Base-by-base conservation (phyloP, 2,329 filamentous ascomycete species). In the Whalleya microplaca region DNA sequence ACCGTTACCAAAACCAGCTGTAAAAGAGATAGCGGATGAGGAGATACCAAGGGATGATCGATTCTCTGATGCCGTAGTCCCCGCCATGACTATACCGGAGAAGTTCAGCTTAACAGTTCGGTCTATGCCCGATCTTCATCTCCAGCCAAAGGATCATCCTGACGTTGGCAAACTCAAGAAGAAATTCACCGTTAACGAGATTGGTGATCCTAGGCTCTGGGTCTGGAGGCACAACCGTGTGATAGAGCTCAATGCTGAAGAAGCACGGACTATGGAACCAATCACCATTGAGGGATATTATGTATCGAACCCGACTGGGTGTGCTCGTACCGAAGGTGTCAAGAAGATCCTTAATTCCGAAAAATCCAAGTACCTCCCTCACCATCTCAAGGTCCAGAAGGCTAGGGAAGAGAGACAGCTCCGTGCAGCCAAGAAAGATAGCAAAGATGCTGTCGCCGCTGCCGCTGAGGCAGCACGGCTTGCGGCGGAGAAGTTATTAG, bases 341-440 rank as follows among this genome's bases (percentile, higher is more conserved):
- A 94, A 96, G 79, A 96, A 94, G 79, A 98, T 99, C 54, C 83
- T 96, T 60, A 96, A 99, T 72, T 91, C 92, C 0, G 95, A 99
- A 73, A 99, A 99, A 78, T 96, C 93, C 23, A 96, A 97, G 71
- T 99, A 99, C 71, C 83, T 99, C 7, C 95, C 95, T 41, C 95
- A 99, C 79, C 93, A 96, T 63, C 95, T 99, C 76, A 96, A 96
- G 70, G 92, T 99, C 19, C 91, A 95, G 73, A 95, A 89, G 75
- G 91, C 89, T 21, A 86, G 93, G 49, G 93, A 97, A 73, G 92
- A 95, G 73, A 89, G 92, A n/a, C 89, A 97, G 73, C 88, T 88
- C n/a, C 80, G 80, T 44, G 84, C 66, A 12, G 87, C 74, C 70
- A 89, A 82, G 77, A 85, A 81, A 78, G 88, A 79, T 65, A 86